Evolutionary conservation across 495 filamentous ascomycete genomes (phyloP).

Genomic region (Neurospora sp.): DNA sequence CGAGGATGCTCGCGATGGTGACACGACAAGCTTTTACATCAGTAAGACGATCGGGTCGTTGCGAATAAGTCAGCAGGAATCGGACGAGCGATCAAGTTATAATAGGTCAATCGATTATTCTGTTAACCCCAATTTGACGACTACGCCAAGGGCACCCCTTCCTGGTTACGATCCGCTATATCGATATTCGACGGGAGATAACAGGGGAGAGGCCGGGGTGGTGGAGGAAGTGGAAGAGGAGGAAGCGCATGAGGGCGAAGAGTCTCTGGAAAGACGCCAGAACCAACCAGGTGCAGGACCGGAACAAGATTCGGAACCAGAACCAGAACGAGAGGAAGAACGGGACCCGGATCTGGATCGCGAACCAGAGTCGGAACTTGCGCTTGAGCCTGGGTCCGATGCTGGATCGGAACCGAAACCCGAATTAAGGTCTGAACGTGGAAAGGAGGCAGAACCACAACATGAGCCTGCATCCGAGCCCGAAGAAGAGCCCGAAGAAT

Average conservation of each 20-base stretch:
- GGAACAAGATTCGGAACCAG: constrained; percentile 10
- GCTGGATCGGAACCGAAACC: not conserved
- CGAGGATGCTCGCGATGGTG: constrained; percentile 33
- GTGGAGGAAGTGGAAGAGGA: not conserved
- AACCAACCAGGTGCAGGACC: not conserved
- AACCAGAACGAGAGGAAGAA: constrained; percentile 15
- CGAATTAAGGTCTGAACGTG: not conserved
- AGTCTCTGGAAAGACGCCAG: not conserved
- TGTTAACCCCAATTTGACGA: not conserved
- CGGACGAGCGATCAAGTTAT: not conserved
- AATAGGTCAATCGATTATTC: not conserved
- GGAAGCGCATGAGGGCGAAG: not conserved
- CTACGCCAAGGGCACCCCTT: not conserved
- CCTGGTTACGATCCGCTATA: not conserved
- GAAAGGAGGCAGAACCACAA: not conserved
- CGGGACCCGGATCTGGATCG: not conserved
- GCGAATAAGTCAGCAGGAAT: not conserved
- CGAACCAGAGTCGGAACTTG: not conserved
- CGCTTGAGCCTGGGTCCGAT: not conserved
- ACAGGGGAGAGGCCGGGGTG: not conserved
- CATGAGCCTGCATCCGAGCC: not conserved
- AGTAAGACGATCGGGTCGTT: constrained; percentile 30
- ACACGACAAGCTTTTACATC: constrained; percentile 35
- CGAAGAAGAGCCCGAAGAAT: not conserved
- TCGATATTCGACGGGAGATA: not conserved